Evolutionary conservation across 345 rosid species (phyloP), one percentile per base, ranked within the genome.

Genomic region (Corchorus olitorius): DNA sequence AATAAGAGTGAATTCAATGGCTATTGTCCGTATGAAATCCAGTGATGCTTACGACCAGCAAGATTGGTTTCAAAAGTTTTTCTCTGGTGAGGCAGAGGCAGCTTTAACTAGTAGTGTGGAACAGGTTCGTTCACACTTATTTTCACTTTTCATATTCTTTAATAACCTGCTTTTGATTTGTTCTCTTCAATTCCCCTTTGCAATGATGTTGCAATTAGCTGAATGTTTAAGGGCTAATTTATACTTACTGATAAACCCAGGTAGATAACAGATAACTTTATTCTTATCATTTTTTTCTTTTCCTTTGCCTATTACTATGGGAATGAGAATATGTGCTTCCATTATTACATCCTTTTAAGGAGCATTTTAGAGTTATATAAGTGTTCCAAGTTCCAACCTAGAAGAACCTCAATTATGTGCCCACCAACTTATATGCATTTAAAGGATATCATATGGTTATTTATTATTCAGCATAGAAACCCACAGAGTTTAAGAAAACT

Each of bases 1-100:
- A 81, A 90, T 94, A 77, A 91, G 90, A 84, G 85, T 92, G 79
- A 94, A 94, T 84, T 81, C 90, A 43, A 90, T 94, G 83, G 93
- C 94, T 58, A 79, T 94, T 80, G 89, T 88, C 53, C 86, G 87
- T 11, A 88, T 94, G 90, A 91, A 86, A 79, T 89, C 90, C 73
- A 71, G 62, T 50, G 88, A 87, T 78, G 56, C 65, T 75, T 67
- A 56, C 72, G 64, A 73, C 53, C 82, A 61, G 39, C 79, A 77
- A 70, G 78, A 83, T 83, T 80, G 83, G 81, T 75, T 75, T 76
- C 79, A 74, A 71, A 83, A 81, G 22, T 61, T 77, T 74, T 68
- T 80, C 72, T 80, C 65, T 43, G 63, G 74, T 56, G 85, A 80
- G 58, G 80, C 75, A 77, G 76, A 80, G 48, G 78, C 72, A 77